Conservation (phyloP, 1,284 basidiomycete species). For the Papiliotrema fonsecae region DNA sequence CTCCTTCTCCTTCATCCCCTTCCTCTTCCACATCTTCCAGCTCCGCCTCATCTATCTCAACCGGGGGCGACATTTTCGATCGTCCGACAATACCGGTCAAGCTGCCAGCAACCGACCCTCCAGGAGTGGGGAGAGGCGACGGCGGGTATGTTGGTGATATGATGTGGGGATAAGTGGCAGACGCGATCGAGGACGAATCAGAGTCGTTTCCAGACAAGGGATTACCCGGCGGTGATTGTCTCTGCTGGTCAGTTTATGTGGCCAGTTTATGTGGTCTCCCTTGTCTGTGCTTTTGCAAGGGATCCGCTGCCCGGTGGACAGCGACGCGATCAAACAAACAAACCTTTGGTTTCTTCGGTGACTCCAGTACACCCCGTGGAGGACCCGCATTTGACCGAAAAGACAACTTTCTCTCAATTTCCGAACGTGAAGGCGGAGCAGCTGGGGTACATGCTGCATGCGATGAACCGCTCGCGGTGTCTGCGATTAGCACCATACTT, state of each 20-base stretch:
- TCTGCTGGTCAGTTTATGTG: neutral
- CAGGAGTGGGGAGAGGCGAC: conserved; percentile 23
- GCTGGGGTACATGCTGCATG: conserved; percentile 47
- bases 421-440: conserved; percentile 73
- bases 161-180: conserved; percentile 4
- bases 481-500: neutral
- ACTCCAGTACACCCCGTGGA: conserved; percentile 9
- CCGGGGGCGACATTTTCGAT: conserved; percentile 3
- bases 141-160: conserved; percentile 7
- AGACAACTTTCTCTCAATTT: conserved; percentile 80
- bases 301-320: too few relatives aligned
- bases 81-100: conserved; percentile 34
- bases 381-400: conserved; percentile 52
- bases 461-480: neutral
- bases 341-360: conserved; percentile 28
- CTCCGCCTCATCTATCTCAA: conserved; percentile 57
- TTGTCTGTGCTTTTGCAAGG: neutral
- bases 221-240: conserved; percentile 8
- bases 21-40: conserved; percentile 60
- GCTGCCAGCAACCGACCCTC: conserved; percentile 19
- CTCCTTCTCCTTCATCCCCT: conserved; percentile 46
- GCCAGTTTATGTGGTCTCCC: neutral
- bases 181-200: conserved; percentile 67
- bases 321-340: neutral
- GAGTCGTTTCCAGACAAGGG: conserved; percentile 66